A percentile compares a stretch with the other conserved stretches of the same genome.
Evolutionary conservation across 805 yeast species (phyloP).

Genomic region (Wickerhamomyces xylosicus): DNA sequence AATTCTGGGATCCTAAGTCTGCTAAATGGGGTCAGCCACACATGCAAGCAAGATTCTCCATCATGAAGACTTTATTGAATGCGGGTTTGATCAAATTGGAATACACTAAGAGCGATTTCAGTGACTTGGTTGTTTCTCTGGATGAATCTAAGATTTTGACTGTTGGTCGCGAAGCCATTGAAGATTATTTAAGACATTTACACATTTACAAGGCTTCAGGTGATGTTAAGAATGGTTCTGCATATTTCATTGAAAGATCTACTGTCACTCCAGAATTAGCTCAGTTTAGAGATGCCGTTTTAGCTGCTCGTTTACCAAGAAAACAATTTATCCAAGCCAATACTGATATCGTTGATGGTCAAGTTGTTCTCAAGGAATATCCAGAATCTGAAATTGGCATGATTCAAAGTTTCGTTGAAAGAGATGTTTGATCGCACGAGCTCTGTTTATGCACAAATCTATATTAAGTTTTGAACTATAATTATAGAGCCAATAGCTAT

Average conservation of each 20-base stretch:
- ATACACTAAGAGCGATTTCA: conserved; percentile 33
- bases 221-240: conserved; percentile 53
- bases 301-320: conserved; percentile 70
- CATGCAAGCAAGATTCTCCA: conserved; percentile 87
- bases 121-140: conserved; percentile 50
- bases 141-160: conserved; percentile 55
- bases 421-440: conserved; percentile 26
- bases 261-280: conserved; percentile 54
- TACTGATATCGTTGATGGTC: conserved; percentile 33
- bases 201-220: conserved; percentile 77
- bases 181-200: conserved; percentile 58
- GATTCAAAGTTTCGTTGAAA: conserved; percentile 67
- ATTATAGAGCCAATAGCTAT: too few species aligned
- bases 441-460: too few species aligned
- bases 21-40: conserved; percentile 92
- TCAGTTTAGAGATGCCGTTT: conserved; percentile 54
- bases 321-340: conserved; percentile 80
- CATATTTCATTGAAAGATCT: conserved; percentile 60
- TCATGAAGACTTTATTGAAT: conserved; percentile 61
- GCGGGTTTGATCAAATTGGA: conserved; percentile 51
- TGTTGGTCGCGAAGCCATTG: conserved; percentile 65
- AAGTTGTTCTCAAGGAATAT: conserved; percentile 57
- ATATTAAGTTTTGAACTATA: too few species aligned
- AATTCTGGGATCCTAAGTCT: conserved; percentile 77
- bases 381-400: conserved; percentile 65